Evolutionary conservation across 345 rosid species (phyloP).

Genomic region (Moringa oleifera): DNA sequence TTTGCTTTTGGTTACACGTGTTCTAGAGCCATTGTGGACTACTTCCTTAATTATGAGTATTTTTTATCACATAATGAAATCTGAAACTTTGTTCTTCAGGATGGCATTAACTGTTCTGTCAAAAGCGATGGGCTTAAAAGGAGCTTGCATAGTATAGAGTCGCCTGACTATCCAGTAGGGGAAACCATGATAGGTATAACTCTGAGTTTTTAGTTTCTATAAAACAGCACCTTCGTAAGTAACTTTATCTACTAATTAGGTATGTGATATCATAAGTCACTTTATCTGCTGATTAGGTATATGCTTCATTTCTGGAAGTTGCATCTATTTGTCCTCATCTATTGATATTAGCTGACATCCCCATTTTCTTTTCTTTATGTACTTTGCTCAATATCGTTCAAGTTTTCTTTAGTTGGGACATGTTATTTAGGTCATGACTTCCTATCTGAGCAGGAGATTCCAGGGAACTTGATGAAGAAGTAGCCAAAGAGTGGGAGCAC

Average conservation of each 20-base stretch:
- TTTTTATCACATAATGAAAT: conserved; percentile 1
- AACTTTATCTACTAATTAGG: too few species aligned
- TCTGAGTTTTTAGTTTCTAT: background rate
- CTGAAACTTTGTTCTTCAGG: conserved; percentile 38
- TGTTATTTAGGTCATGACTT: conserved; percentile 11
- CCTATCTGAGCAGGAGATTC: conserved; percentile 51
- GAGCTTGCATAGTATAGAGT: conserved; percentile 74
- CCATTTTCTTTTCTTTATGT: background rate
- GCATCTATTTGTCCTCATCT: background rate
- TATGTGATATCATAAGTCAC: too few species aligned
- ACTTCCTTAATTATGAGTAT: background rate
- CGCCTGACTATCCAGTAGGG: conserved; percentile 73
- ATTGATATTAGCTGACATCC: background rate
- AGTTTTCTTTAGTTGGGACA: background rate
- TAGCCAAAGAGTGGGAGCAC: conserved; percentile 97
- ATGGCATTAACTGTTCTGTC: conserved; percentile 53
- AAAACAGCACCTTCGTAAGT: background rate
- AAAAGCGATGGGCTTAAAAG: conserved; percentile 86
- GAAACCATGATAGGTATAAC: conserved; percentile 61
- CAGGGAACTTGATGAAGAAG: conserved; percentile 78
- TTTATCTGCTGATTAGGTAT: too few species aligned
- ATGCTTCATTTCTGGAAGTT: background rate
- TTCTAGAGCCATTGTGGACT: too few species aligned
- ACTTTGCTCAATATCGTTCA: background rate
- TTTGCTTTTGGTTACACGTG: background rate